Base-by-base conservation (phyloP, 1,284 basidiomycete species). In the Ceratorhiza oryzae-sativae region DNA sequence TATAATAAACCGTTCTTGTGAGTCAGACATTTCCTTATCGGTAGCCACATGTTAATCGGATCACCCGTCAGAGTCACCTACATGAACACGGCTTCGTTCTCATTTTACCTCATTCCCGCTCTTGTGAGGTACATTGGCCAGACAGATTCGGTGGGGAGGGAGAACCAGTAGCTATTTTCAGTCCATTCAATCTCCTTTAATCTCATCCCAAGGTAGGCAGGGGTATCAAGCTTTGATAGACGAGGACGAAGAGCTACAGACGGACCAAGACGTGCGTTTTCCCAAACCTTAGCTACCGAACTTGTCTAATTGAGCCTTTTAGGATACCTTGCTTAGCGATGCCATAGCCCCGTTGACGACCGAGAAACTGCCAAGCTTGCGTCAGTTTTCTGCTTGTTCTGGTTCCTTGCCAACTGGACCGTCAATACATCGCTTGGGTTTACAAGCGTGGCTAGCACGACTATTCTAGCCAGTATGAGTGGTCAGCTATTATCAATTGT, bases 381-480 rank as follows among this genome's bases (percentile, higher is more conserved):
- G 0, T 83, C 87, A 2, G 82, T 85, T 73, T 97, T 97, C 80
- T 93, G 90, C 77, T 83, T 93, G 67, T 83, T 95, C 55, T 95
- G 94, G 94, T 97, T 97, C 77, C 83, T 90, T 48, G 95, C 95
- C 20, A 97, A 97, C 78, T 97, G 94, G 93, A 81, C 88, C 6
- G 82, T 95, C 53, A 97, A 95, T 79, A 89, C 89, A 0, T 85
- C 91, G 10, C 83, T 97, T 56, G 88, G 87, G 42, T 92, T 90
- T 79, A 97, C 96, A 1, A 94, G 89, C 76, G 95, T 97, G 27
- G 93, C 94, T 3, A 96, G 93, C 78, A 89, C 93, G 27, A 97
- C 95, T 2, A 91, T 98, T 49, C 80, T 97, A 60, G 91, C 92
- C 2, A 90, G 90, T 78, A 95, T 90, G 83, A 95, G 93, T 75